phyloP scores from a whole-genome alignment of 2,329 filamentous ascomycete species.

The Chaetomium sp. region DNA sequence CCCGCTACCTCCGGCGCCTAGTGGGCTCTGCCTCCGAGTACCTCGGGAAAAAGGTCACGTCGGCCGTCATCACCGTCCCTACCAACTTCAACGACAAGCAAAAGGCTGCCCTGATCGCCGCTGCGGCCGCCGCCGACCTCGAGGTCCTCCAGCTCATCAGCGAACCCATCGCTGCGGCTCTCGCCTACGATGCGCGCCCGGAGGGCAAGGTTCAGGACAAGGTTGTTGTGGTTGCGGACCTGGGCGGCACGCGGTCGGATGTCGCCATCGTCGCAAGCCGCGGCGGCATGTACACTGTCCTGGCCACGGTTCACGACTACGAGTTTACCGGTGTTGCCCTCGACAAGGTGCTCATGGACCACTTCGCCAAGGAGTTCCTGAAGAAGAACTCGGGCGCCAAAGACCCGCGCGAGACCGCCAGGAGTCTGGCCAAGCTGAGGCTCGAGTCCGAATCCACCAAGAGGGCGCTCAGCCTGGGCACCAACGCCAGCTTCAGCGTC shows the following conservation, averaged over 20 bases:
- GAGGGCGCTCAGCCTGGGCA: slow-evolving; percentile 86
- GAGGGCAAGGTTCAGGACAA: slow-evolving; percentile 79
- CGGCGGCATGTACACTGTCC: slow-evolving; percentile 93
- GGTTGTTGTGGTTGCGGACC: slow-evolving; percentile 85
- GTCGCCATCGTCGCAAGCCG: slow-evolving; percentile 87
- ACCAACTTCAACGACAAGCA: slow-evolving; percentile 91
- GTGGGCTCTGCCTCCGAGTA: slow-evolving; percentile 85
- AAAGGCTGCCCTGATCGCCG: slow-evolving; percentile 74
- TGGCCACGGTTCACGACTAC: slow-evolving; percentile 94
- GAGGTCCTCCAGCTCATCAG: slow-evolving; percentile 91
- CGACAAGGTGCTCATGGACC: slow-evolving; percentile 88
- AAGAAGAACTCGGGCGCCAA: slow-evolving; percentile 81
- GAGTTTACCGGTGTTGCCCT: slow-evolving; percentile 84
- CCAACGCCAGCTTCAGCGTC: slow-evolving; percentile 87
- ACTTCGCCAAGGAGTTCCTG: slow-evolving; percentile 98
- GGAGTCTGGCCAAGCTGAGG: slow-evolving; percentile 87
- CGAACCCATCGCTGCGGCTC: slow-evolving; percentile 84
- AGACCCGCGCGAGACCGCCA: slow-evolving; percentile 80
- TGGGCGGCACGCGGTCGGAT: slow-evolving; percentile 91
- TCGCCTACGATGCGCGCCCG: slow-evolving; percentile 87
- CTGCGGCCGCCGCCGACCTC: slow-evolving; percentile 77
- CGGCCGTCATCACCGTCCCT: slow-evolving; percentile 91
- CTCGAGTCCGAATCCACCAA: slow-evolving; percentile 89
- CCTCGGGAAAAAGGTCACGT: slow-evolving; percentile 88
- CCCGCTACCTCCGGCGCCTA: slow-evolving; percentile 81